These are phyloP conservation scores for Cladosporium sp. DNA, from an alignment of 2,329 filamentous ascomycete species.

Conservation along the genomic window DNA sequence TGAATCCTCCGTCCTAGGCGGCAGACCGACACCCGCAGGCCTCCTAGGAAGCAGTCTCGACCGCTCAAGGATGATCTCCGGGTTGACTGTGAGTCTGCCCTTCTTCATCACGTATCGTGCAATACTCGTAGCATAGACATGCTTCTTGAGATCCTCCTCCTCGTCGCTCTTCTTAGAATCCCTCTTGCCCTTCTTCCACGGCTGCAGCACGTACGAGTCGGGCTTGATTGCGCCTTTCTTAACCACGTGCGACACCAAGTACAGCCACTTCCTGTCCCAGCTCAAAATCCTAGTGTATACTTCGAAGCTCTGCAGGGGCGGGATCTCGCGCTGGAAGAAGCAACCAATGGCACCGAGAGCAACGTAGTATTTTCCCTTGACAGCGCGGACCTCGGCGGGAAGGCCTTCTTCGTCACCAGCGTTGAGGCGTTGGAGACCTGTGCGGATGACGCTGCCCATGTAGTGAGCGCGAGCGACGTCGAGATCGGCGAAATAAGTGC, in stretches of 20 bases:
- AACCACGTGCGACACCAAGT: conserved; percentile 36
- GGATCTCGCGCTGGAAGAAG: conserved; percentile 43
- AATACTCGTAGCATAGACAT: conserved; percentile 53
- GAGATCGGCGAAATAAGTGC: conserved; percentile 84
- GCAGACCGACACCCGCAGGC: conserved; percentile 58
- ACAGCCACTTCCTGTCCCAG: conserved; percentile 22
- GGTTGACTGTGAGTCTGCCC: conserved; percentile 76
- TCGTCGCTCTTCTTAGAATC: conserved; percentile 31
- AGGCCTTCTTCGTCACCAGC: conserved; percentile 39
- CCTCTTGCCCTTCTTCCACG: conserved; percentile 38
- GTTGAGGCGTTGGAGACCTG: conserved; percentile 44
- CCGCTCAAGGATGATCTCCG: conserved; percentile 71
- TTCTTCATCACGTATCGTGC: conserved; percentile 55
- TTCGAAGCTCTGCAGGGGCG: conserved; percentile 12
- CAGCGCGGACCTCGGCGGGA: conserved; percentile 32
- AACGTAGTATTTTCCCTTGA: conserved; percentile 41
- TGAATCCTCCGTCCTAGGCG: conserved; percentile 32
- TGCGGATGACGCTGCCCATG: conserved; percentile 59
- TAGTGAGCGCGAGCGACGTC: conserved; percentile 82
- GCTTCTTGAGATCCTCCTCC: conserved; percentile 43
- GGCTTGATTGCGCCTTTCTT: conserved; percentile 45
- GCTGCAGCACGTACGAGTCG: conserved; percentile 19
- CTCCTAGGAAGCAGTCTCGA: conserved; percentile 73
- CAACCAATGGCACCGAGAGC: conserved; percentile 52
- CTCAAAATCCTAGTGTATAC: conserved; percentile 16